Percentiles rank a stretch among this genome's conserved stretches.
Conservation (phyloP, 441 rosid species). For the Geranium incanum region DNA sequence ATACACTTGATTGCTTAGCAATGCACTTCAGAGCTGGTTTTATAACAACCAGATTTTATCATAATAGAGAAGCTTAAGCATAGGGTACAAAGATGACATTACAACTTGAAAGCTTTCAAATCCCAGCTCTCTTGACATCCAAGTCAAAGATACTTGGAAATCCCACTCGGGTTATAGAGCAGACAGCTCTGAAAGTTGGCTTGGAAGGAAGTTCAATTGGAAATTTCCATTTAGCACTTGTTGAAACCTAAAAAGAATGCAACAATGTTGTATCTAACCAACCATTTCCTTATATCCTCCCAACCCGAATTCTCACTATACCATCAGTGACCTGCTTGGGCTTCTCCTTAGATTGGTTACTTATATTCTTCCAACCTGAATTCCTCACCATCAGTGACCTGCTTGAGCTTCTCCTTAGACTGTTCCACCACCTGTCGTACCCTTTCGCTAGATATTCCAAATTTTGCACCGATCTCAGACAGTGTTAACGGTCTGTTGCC, state of each 20-base stretch:
- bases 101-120: slow-evolving; percentile 7
- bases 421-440: slow-evolving; percentile 73
- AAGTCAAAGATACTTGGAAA: not conserved
- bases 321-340: slow-evolving; percentile 51
- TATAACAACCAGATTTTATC: not conserved
- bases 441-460: slow-evolving; percentile 67
- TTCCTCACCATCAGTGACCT: slow-evolving; percentile 48
- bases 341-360: slow-evolving; percentile 53
- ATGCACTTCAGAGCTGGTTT: not conserved
- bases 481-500: slow-evolving; percentile 54
- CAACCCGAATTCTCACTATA: slow-evolving; percentile 34
- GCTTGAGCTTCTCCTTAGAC: slow-evolving; percentile 67
- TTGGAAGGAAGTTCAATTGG: not conserved
- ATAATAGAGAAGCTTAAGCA: not conserved
- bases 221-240: not conserved
- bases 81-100: slow-evolving; percentile 3
- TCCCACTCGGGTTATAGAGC: not conserved
- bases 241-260: slow-evolving; percentile 1
- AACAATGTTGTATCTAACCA: slow-evolving; percentile 29
- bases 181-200: not conserved
- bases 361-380: slow-evolving; percentile 37
- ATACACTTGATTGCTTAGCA: not conserved
- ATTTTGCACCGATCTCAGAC: slow-evolving; percentile 53
- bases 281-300: slow-evolving; percentile 54
- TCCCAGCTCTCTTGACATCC: not conserved